Percentiles rank a stretch among this genome's conserved stretches.
phyloP scores from a whole-genome alignment of 495 filamentous ascomycete genomes.

The Friedmanniomyces simplex region DNA sequence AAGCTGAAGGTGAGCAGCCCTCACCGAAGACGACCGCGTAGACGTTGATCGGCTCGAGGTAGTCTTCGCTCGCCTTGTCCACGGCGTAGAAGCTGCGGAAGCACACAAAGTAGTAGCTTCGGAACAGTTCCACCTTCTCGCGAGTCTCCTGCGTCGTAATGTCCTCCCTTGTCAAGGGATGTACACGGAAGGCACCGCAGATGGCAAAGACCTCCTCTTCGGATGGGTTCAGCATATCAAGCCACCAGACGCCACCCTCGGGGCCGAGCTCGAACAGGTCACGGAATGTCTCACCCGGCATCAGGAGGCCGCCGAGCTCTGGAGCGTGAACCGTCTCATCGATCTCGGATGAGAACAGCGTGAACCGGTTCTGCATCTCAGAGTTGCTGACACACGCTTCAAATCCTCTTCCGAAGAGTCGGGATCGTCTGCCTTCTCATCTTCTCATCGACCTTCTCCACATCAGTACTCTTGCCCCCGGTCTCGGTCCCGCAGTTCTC shows the following conservation, averaged over 20 bases:
- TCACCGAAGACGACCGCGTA: slow-evolving; percentile 97
- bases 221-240: slow-evolving; percentile 82
- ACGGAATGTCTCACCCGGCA: slow-evolving; percentile 78
- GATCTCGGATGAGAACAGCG: slow-evolving; percentile 89
- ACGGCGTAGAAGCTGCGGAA: slow-evolving; percentile 86
- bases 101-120: slow-evolving; percentile 93
- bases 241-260: slow-evolving; percentile 80
- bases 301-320: slow-evolving; percentile 73
- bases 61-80: slow-evolving; percentile 65
- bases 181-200: slow-evolving; percentile 82
- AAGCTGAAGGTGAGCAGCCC: slow-evolving; percentile 93
- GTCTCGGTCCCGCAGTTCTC: slow-evolving; percentile 6
- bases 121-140: slow-evolving; percentile 97
- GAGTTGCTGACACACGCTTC: slow-evolving; percentile 2
- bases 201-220: slow-evolving; percentile 83
- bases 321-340: slow-evolving; percentile 85
- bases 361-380: slow-evolving; percentile 47
- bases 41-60: slow-evolving; percentile 82
- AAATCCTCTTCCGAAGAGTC: slow-evolving; percentile 22
- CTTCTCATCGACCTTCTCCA: slow-evolving; percentile 8
- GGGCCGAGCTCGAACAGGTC: slow-evolving; percentile 77
- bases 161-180: slow-evolving; percentile 89
- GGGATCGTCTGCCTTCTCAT: slow-evolving; percentile 9
- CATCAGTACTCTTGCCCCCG: slow-evolving; percentile 20
- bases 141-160: slow-evolving; percentile 87